Base-by-base conservation (phyloP, 176 grass and related monocot genomes). In the Oryza glumipatula region DNA sequence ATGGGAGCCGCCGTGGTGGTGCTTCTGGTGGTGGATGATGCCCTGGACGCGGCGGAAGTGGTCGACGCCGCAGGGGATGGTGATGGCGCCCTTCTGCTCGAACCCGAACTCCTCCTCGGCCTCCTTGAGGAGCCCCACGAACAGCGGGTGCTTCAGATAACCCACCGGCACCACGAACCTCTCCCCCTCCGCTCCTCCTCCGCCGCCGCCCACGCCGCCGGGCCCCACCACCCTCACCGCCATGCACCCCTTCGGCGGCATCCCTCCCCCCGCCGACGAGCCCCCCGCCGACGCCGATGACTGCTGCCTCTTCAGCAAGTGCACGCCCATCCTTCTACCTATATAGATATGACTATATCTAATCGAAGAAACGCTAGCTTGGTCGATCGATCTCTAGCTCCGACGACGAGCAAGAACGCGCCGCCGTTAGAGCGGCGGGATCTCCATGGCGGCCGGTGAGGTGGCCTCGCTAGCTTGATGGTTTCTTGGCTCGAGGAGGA, bases 81-180 rank as follows among this genome's bases (percentile, higher is more conserved):
- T 94, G 88, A 97, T 94, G 19, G 95, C 92, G 26, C 95, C 95
- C 87, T 94, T 90, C 49, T 97, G 95, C 78, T 77, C 56, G 85
- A 97, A 97, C 5, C 95, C 95, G 82, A 89, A 97, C 86, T 94
- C 95, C 75, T 97, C 92, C 87, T 94, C 95, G 6, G 95, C 95
- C 81, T 90, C 92, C 92, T 92, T 87, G 54, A 97, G 89, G 38
- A 97, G 88, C 23, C 85, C 84, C 73, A 91, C 76, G 82, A 97
- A 97, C 21, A 94, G 84, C 38, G 95, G 95, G 84, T 97, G 92
- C 77, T 94, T 94, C 38, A 97, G 83, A 80, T 92, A 94, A 9
- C 75, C 65, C 38, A 97, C 92, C n/a, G 95, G 95, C 45, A 97
- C 92, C 12, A 97, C 69, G 77, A 97, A 92, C 66, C 88, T 43